These are phyloP conservation scores for Zymoseptoria ardabiliae DNA, from an alignment of 2,329 filamentous ascomycete genomes.

Conservation along the genomic window DNA sequence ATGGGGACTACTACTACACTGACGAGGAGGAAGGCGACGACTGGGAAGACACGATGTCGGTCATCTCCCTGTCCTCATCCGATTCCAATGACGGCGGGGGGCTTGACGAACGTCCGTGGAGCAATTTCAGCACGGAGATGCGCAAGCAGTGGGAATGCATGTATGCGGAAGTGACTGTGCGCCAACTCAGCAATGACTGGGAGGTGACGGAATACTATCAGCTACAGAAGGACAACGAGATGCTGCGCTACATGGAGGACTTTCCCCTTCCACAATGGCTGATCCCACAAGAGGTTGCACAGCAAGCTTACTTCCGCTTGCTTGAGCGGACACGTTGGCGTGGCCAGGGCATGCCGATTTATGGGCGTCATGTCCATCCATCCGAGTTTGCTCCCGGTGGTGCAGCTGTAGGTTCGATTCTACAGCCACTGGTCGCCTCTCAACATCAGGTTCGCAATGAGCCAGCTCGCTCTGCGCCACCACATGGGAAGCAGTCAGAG, in stretches of 20 bases:
- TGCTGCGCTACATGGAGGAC: slow-evolving; percentile 24
- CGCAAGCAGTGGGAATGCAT: slow-evolving; percentile 20
- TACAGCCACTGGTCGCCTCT: not conserved
- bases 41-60: slow-evolving; percentile 14
- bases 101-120: slow-evolving; percentile 19
- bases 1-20: slow-evolving; percentile 11
- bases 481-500: not conserved
- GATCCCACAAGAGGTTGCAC: slow-evolving; percentile 17
- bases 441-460: not conserved
- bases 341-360: slow-evolving; percentile 20
- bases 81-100: slow-evolving; percentile 3
- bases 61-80: slow-evolving; percentile 18
- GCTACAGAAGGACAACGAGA: slow-evolving; percentile 22
- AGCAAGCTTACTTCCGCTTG: slow-evolving; percentile 16
- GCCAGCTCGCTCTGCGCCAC: not conserved
- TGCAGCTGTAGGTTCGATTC: not conserved
- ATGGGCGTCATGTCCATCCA: slow-evolving; percentile 9
- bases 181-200: slow-evolving; percentile 19
- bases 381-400: not conserved
- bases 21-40: slow-evolving; percentile 14
- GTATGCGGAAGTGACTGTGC: slow-evolving; percentile 17
- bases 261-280: slow-evolving; percentile 24
- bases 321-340: slow-evolving; percentile 23
- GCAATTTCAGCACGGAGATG: slow-evolving; percentile 9
- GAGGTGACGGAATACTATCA: slow-evolving; percentile 25